Evolutionary conservation across 768 basidiomycete species (phyloP), one percentile per base, ranked within the genome.

Genomic region (Boletellus ananiceps): DNA sequence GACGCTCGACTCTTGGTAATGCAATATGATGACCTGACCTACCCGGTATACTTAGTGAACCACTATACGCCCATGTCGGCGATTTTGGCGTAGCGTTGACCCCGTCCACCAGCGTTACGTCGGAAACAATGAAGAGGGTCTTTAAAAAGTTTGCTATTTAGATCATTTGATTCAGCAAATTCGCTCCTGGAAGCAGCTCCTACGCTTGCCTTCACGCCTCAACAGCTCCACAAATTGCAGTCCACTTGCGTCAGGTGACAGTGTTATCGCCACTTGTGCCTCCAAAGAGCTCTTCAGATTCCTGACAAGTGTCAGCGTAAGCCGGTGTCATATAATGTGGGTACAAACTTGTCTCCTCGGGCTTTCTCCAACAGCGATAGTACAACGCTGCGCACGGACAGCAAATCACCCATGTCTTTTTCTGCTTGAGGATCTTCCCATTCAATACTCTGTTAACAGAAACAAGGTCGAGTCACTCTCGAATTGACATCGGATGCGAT

Each of bases 101-200:
- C 57, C 77, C 69, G 44, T 80, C 74, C 0, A 65, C 67, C 8
- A 92, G 50, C 6, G 67, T 69, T 13, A 78, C 86, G 46, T 88
- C 76, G 1, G 92, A 93, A 2, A 90, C 86, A 45, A 89, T 88
- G 67, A 91, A 92, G 5, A 95, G 71, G 0, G 81, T 83, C 59
- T 82, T 83, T 21, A 94, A 68, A 50, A 82, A 75, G 15, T 67
- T 60, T 60, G 78, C 91, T 90, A 58, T 25, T 16, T 19, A n/a
- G 12, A 18, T 11, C 23, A 21, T 40, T 41, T 8, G 2, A 31
- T 29, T 44, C 14, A 52, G 25, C n/a, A 0, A n/a, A 29, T 16
- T 16, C n/a, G 7, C 18, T 33, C 21, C 15, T 8, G 15, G 6
- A 18, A 25, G 16, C 32, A 4, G 4, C 11, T 29, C 7, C 46